These are phyloP conservation scores for Pittosporum tobira DNA, from an alignment of 129 eudicot genomes.

Conservation along the genomic window DNA sequence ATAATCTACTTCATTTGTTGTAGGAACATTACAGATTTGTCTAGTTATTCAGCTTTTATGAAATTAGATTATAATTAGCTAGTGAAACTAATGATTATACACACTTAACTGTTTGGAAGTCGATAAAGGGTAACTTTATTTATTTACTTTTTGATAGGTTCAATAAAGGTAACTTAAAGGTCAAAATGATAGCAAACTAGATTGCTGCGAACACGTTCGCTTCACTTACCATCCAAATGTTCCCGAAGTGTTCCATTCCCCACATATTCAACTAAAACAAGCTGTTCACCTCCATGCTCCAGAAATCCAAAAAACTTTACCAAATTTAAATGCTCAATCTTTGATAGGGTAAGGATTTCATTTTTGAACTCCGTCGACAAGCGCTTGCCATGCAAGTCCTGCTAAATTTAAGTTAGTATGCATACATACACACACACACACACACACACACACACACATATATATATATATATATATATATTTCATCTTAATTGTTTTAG, in stretches of 20 bases:
- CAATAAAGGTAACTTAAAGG: no score
- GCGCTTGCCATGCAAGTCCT: slow-evolving; percentile 40
- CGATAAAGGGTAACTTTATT: background rate
- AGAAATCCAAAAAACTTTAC: slow-evolving; percentile 56
- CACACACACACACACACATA: no score
- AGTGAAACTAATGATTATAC: background rate
- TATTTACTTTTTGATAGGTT: no score
- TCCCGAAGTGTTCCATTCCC: slow-evolving; percentile 78
- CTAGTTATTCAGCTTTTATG: no score
- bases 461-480: no score
- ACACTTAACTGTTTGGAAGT: background rate
- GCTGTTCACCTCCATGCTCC: slow-evolving; percentile 59
- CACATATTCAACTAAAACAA: slow-evolving; percentile 58
- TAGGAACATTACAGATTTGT: no score
- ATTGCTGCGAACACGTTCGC: background rate
- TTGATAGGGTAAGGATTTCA: slow-evolving; percentile 59
- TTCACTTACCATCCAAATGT: slow-evolving; percentile 69
- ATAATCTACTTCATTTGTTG: background rate
- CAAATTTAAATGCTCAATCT: slow-evolving; percentile 76
- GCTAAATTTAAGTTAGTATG: slow-evolving; percentile 15
- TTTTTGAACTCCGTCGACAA: slow-evolving; percentile 51
- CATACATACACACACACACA: no score
- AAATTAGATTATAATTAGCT: background rate
- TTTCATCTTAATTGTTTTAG: background rate
- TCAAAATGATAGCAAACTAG: background rate